A percentile compares a stretch with the other conserved stretches of the same genome.
Evolutionary conservation across 2,329 filamentous ascomycete species (phyloP).

Genomic region (Fusarium annulatum): DNA sequence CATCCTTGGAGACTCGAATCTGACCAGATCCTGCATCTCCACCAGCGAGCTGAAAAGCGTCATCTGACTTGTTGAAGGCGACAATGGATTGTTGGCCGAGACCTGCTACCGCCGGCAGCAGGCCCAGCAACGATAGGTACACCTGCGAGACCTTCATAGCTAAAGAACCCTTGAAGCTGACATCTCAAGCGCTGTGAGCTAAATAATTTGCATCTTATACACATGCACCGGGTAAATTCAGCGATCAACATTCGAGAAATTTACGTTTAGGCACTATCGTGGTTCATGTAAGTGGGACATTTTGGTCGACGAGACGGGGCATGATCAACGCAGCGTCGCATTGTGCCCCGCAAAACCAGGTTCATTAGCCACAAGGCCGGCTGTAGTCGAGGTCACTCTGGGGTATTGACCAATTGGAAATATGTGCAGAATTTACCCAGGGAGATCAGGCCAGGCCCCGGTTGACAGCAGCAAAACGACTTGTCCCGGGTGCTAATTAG

Average conservation of each 20-base stretch:
- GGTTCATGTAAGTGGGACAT: slow-evolving; percentile 16
- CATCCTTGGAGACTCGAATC: slow-evolving; percentile 66
- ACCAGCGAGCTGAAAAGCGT: slow-evolving; percentile 21
- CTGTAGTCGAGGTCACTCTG: background rate
- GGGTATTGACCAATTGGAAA: background rate
- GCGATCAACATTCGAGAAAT: background rate
- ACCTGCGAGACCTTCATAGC: slow-evolving; percentile 14
- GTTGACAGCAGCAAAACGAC: background rate
- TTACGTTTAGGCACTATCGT: slow-evolving; percentile 17
- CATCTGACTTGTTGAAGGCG: slow-evolving; percentile 21
- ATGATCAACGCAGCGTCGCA: slow-evolving; percentile 25
- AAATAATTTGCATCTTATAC: slow-evolving; percentile 6
- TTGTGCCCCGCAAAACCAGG: slow-evolving; percentile 17
- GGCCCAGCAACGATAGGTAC: slow-evolving; percentile 11
- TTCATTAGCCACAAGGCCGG: slow-evolving; percentile 29
- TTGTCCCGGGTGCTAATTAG: background rate
- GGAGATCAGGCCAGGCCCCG: slow-evolving; percentile 8
- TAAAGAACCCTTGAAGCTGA: background rate
- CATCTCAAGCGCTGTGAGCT: background rate
- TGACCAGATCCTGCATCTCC: slow-evolving; percentile 47
- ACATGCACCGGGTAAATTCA: slow-evolving; percentile 9
- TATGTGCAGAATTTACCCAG: background rate
- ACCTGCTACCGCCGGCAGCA: slow-evolving; percentile 8
- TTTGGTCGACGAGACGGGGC: background rate
- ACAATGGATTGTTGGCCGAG: slow-evolving; percentile 28